phyloP scores from a whole-genome alignment of 2,329 filamentous ascomycete species.

The Neobulgaria alba region DNA sequence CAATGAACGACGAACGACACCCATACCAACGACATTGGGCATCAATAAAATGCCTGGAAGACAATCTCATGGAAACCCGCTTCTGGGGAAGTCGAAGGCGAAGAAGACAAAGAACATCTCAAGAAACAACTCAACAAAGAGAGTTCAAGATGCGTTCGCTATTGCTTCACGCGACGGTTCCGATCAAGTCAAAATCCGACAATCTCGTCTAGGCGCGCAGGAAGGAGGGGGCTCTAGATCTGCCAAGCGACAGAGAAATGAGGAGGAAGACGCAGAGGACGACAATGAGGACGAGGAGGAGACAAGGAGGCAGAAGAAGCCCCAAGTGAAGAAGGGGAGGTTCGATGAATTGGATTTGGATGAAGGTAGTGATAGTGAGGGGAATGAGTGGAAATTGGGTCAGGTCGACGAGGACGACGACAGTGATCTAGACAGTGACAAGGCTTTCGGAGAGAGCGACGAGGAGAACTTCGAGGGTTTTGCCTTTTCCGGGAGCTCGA shows the following conservation, averaged over 20 bases:
- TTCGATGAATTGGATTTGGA: slow-evolving; percentile 40
- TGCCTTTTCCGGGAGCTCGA: slow-evolving; percentile 50
- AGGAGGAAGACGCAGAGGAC: slow-evolving; percentile 38
- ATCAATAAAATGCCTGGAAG: slow-evolving; percentile 26
- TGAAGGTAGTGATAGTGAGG: slow-evolving; percentile 59
- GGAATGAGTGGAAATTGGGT: slow-evolving; percentile 60
- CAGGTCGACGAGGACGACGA: slow-evolving; percentile 58
- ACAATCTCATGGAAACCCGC: slow-evolving; percentile 28
- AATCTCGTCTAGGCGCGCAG: slow-evolving; percentile 48
- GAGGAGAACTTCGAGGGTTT: slow-evolving; percentile 63
- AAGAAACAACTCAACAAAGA: slow-evolving; percentile 40
- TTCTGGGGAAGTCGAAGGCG: slow-evolving; percentile 29
- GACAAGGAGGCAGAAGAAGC: slow-evolving; percentile 28
- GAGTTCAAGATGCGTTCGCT: slow-evolving; percentile 46
- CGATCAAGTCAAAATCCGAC: slow-evolving; percentile 42
- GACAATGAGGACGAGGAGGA: slow-evolving; percentile 30
- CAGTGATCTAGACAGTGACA: slow-evolving; percentile 61
- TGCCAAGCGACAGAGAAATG: slow-evolving; percentile 31
- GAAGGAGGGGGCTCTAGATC: slow-evolving; percentile 34
- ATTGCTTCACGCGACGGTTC: slow-evolving; percentile 52
- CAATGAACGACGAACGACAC: not conserved
- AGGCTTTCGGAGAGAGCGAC: slow-evolving; percentile 63
- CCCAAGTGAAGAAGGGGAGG: slow-evolving; percentile 18
- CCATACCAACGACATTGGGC: not conserved
- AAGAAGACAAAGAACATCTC: too few relatives aligned